Conservation (phyloP, 345 rosid species). For the Camelina laxa region DNA sequence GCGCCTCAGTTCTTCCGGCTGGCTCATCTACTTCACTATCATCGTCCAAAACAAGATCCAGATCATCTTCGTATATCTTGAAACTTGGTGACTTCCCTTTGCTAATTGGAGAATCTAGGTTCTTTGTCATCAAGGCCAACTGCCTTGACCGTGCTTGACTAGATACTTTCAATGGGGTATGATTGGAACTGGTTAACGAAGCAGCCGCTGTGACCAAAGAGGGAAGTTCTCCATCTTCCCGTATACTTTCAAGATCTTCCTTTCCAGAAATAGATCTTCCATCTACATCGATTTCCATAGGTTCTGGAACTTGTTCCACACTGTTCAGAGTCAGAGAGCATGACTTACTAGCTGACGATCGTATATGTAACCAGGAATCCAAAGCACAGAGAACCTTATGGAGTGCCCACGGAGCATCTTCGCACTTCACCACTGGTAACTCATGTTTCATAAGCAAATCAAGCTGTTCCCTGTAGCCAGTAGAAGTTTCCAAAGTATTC, state of each 20-base stretch:
- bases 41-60: slow-evolving; percentile 68
- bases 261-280: slow-evolving; percentile 62
- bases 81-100: slow-evolving; percentile 68
- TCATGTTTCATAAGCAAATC: slow-evolving; percentile 76
- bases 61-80: slow-evolving; percentile 72
- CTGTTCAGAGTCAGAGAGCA: slow-evolving; percentile 48
- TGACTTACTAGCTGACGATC: slow-evolving; percentile 49
- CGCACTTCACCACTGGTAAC: slow-evolving; percentile 71
- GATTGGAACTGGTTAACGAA: slow-evolving; percentile 46
- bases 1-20: slow-evolving; percentile 48
- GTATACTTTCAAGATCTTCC: slow-evolving; percentile 64
- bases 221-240: slow-evolving; percentile 99
- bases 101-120: slow-evolving; percentile 60
- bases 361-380: slow-evolving; percentile 68
- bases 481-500: slow-evolving; percentile 51
- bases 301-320: slow-evolving; percentile 60
- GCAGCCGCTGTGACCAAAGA: slow-evolving; percentile 61
- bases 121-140: slow-evolving; percentile 80
- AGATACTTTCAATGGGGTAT: slow-evolving; percentile 52
- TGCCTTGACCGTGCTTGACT: slow-evolving; percentile 65
- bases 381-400: slow-evolving; percentile 74
- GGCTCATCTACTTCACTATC: slow-evolving; percentile 86
- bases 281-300: slow-evolving; percentile 58
- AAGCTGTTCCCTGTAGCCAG: slow-evolving; percentile 94
- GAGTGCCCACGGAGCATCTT: slow-evolving; percentile 77